Evolutionary conservation across 176 grass and related monocot genomes (phyloP), one percentile per base, ranked within the genome.

Genomic region (Elaeis guineensis): DNA sequence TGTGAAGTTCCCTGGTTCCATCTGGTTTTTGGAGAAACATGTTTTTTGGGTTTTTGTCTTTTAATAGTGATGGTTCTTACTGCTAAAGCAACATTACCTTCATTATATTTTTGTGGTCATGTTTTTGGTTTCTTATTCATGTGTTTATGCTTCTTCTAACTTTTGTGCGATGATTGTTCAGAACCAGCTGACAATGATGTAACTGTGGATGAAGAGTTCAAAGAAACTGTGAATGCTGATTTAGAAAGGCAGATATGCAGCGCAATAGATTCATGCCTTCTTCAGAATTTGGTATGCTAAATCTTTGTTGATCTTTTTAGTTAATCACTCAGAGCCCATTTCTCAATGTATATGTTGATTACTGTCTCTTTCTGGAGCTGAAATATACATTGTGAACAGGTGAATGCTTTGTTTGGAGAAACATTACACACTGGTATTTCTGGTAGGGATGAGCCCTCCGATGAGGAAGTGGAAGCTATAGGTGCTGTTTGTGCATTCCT

Each of bases 401-500:
- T 98, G 39, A 98, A 98, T 83, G 58, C 82, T 32, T 64, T 98
- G 71, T 90, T 97, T 73, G 85, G 30, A 75, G 75, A 56, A 57
- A 77, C 74, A 75, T 64, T 69, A 63, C 78, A 49, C 73, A 89
- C 69, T 64, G 62, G 72, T 55, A 69, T 77, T 83, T 80, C 73
- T 48, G 68, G 75, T 75, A 52, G 30, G 63, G 44, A 81, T 75
- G 82, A 39, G 25, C 84, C 73, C 5, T 80, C 93, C 74, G 71
- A 82, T 69, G 74, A 62, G 11, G 90, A 87, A 35, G 81, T 88
- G 64, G 87, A 97, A 78, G 85, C 87, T 58, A 82, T 98, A 64
- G 81, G 82, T 58, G 91, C 87, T 77, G 84, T 86, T 74, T 98
- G 93, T 79, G 84, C 87, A 69, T 98, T 98, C 66, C 84, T 98